Percentiles rank a stretch among this genome's conserved stretches.
phyloP scores from a whole-genome alignment of 164 flowering plant genomes.

The Stephania yunnanensis region DNA sequence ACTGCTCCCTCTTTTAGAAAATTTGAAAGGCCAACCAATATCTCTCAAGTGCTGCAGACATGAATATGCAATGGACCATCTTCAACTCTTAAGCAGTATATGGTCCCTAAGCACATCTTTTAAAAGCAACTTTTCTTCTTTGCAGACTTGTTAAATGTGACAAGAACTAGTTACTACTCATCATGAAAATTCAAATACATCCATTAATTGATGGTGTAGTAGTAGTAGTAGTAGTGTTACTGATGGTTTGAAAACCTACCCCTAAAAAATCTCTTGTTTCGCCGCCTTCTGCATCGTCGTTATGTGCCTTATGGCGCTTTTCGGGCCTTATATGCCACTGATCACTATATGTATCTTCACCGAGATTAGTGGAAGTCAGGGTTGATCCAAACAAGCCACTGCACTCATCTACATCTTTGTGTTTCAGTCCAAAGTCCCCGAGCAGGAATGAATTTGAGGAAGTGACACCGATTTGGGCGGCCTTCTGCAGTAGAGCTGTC shows the following conservation, averaged over 20 bases:
- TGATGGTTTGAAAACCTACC: conserved; percentile 56
- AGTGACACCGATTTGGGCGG: conserved; percentile 74
- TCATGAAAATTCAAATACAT: conserved; percentile 47
- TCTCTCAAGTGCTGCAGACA: conserved; percentile 24
- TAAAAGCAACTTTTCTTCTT: conserved; percentile 18
- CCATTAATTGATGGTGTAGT: conserved; percentile 52
- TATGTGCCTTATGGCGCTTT: conserved; percentile 33
- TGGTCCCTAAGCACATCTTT: conserved; percentile 23
- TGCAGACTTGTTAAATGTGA: conserved; percentile 17
- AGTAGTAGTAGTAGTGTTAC: neutral
- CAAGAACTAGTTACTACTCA: conserved; percentile 7
- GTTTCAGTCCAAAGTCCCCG: conserved; percentile 27
- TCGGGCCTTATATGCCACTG: conserved; percentile 32
- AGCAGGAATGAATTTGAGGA: conserved; percentile 40
- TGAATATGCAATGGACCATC: conserved; percentile 58
- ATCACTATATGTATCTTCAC: conserved; percentile 22
- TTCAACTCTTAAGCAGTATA: conserved; percentile 3
- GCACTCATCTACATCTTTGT: conserved; percentile 24
- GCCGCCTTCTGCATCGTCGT: conserved; percentile 33
- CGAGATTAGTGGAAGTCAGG: conserved; percentile 15
- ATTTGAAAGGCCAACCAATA: conserved; percentile 24
- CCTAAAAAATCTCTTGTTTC: conserved; percentile 91
- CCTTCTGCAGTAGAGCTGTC: conserved; percentile 81
- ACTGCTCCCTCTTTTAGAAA: conserved; percentile 21
- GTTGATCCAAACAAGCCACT: conserved; percentile 33